Conservation (phyloP, 2,329 filamentous ascomycete genomes). For the Graphiopsis chlorocephala region DNA sequence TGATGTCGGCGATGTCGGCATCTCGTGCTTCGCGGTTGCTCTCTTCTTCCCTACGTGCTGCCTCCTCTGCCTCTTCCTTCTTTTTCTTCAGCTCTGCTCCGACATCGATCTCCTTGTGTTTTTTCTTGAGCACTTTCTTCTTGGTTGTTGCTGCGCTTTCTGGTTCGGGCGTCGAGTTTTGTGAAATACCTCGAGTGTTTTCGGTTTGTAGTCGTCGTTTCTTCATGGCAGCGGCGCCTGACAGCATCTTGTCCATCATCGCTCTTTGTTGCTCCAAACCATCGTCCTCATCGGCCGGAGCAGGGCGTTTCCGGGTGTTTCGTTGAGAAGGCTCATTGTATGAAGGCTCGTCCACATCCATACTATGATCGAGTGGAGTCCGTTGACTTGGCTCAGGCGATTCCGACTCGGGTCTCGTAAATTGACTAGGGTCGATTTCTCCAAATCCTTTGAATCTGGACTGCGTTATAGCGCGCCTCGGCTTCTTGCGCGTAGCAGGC, state of each 20-base stretch:
- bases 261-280: constrained; percentile 38
- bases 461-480: constrained; percentile 37
- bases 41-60: constrained; percentile 64
- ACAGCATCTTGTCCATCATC: constrained; percentile 69
- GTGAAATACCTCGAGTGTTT: constrained; percentile 50
- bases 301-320: constrained; percentile 29
- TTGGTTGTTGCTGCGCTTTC: neutral
- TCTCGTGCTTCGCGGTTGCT: constrained; percentile 56
- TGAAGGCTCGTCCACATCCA: constrained; percentile 16
- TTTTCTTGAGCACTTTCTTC: neutral
- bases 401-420: constrained; percentile 24
- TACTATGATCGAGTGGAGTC: neutral
- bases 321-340: constrained; percentile 19
- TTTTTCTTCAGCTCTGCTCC: constrained; percentile 59
- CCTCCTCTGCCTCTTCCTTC: constrained; percentile 53
- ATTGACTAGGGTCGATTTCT: constrained; percentile 36
- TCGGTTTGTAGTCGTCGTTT: constrained; percentile 58
- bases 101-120: constrained; percentile 59
- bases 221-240: constrained; percentile 75
- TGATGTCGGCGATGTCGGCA: constrained; percentile 68
- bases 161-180: constrained; percentile 43
- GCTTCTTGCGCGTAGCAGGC: constrained; percentile 14
- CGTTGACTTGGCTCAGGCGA: constrained; percentile 19
- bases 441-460: constrained; percentile 59
- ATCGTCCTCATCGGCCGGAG: constrained; percentile 20